A percentile compares a stretch with the other conserved stretches of the same genome.
phyloP scores from a whole-genome alignment of 2,329 filamentous ascomycete genomes.

The Neopestalotiopsis clavispora region DNA sequence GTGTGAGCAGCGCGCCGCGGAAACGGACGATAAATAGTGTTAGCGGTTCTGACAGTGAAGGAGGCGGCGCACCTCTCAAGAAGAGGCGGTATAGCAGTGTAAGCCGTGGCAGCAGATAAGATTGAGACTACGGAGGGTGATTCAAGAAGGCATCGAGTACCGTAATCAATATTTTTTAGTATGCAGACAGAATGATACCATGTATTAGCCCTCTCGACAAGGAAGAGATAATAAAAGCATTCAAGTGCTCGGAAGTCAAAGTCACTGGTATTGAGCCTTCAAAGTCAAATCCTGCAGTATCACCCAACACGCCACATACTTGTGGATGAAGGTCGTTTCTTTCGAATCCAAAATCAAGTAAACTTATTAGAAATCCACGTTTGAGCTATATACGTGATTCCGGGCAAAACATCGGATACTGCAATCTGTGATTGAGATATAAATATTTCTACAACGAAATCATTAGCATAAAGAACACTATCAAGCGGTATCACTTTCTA shows the following conservation, averaged over 20 bases:
- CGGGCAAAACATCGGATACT: no score
- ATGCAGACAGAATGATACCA: neutral
- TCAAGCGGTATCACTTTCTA: no score
- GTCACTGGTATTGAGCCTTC: neutral
- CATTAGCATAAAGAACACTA: no score
- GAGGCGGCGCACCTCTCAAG: conserved; percentile 21
- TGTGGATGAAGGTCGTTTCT: no score
- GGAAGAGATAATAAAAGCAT: neutral
- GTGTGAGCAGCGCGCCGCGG: conserved; percentile 19
- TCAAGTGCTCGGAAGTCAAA: neutral
- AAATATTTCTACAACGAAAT: no score
- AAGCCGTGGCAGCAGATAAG: conserved; percentile 14
- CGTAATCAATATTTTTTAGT: neutral
- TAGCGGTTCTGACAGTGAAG: conserved; percentile 19
- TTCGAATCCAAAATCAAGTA: no score
- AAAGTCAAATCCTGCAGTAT: no score
- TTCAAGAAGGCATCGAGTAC: neutral
- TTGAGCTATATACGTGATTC: no score
- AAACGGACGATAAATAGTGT: conserved; percentile 17
- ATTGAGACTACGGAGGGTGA: neutral
- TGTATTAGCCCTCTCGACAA: neutral
- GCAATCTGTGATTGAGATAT: no score
- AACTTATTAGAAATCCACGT: no score
- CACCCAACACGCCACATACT: no score
- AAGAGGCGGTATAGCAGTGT: conserved; percentile 20